phyloP scores from a whole-genome alignment of 192 early-diverging fungal genomes.

The Mortierella claussenii region DNA sequence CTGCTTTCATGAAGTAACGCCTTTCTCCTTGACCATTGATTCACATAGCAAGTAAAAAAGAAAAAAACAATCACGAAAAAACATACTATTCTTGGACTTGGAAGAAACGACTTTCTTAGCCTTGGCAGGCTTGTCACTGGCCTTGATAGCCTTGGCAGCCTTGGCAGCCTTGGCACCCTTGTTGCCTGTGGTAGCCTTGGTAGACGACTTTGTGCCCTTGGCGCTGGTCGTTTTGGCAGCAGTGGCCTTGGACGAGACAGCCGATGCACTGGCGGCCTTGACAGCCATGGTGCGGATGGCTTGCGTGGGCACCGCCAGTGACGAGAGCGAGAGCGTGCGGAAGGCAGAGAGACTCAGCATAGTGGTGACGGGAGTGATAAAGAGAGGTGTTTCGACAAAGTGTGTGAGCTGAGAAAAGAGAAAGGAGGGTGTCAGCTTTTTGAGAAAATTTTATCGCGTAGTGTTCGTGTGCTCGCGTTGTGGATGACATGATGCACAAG shows the following conservation, averaged over 20 bases:
- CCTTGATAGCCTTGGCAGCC: conserved; percentile 17
- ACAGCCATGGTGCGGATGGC: conserved; percentile 38
- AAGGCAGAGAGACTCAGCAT: conserved; percentile 33
- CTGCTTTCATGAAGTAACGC: too few species aligned
- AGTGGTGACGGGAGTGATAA: neutral
- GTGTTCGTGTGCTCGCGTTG: too few species aligned
- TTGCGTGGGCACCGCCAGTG: conserved; percentile 5
- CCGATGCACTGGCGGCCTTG: conserved; percentile 33
- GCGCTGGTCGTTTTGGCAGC: neutral
- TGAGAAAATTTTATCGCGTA: too few species aligned
- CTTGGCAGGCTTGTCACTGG: conserved; percentile 2
- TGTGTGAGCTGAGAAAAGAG: too few species aligned
- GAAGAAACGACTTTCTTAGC: conserved; percentile 17
- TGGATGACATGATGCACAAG: too few species aligned
- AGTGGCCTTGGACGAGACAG: conserved; percentile 8
- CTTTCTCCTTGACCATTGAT: too few species aligned
- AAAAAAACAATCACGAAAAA: neutral
- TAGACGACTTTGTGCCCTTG: neutral
- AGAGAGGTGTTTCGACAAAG: too few species aligned
- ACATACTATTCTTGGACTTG: conserved; percentile 27
- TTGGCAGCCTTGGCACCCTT: conserved; percentile 18
- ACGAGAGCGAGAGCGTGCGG: conserved; percentile 23
- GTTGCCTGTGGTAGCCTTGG: conserved; percentile 12
- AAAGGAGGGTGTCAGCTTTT: neutral
- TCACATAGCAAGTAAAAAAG: neutral